Conservation (phyloP, 495 filamentous ascomycete species). For the Choiromyces venosus region DNA sequence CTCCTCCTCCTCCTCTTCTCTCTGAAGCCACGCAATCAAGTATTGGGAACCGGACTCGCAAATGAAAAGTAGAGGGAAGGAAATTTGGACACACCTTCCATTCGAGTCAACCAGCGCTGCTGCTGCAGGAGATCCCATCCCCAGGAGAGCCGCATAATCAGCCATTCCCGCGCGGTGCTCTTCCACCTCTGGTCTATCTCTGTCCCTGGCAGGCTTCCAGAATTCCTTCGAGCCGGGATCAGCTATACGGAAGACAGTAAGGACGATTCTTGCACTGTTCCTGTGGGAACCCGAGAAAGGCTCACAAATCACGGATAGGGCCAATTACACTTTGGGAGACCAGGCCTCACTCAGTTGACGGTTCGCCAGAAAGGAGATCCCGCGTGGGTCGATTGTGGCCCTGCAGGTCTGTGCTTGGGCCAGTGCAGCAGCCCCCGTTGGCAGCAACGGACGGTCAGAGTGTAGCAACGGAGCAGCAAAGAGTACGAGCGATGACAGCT, state of each 20-base stretch:
- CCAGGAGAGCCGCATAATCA: constrained; percentile 40
- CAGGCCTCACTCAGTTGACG: constrained; percentile 29
- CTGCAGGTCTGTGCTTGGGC: constrained; percentile 39
- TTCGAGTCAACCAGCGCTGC: constrained; percentile 34
- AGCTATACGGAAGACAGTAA: constrained; percentile 38
- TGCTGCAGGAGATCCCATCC: constrained; percentile 36
- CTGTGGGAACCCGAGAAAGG: constrained; percentile 30
- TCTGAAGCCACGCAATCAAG: constrained; percentile 34
- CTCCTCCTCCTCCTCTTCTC: constrained; percentile 35
- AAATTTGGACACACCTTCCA: constrained; percentile 39
- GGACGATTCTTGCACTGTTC: constrained; percentile 31
- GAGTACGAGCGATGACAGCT: constrained; percentile 32
- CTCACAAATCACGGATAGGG: constrained; percentile 9
- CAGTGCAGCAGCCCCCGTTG: constrained; percentile 30
- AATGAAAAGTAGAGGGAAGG: constrained; percentile 35
- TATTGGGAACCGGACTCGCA: constrained; percentile 26
- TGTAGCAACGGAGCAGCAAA: background rate
- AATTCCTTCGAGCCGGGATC: constrained; percentile 30
- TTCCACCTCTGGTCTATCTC: constrained; percentile 24
- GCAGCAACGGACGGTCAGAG: background rate
- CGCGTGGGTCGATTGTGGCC: constrained; percentile 24
- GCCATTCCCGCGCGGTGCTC: constrained; percentile 27
- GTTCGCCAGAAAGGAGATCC: constrained; percentile 39
- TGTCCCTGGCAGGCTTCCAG: constrained; percentile 36
- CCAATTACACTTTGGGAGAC: constrained; percentile 37